phyloP scores from a whole-genome alignment of 2,329 filamentous ascomycete genomes.

The Cercospora berteroae region DNA sequence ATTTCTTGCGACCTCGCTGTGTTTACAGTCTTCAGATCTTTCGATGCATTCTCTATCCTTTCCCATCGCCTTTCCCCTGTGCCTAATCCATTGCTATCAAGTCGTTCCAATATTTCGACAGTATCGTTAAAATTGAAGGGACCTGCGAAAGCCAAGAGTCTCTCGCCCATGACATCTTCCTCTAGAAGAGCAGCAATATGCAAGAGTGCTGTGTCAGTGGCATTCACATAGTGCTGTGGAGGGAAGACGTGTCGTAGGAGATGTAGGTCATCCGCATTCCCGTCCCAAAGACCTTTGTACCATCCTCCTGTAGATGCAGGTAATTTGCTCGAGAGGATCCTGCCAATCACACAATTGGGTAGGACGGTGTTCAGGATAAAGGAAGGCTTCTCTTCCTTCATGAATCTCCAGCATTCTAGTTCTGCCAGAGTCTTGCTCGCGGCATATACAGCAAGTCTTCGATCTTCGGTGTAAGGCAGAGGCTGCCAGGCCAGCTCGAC shows the following conservation, averaged over 20 bases:
- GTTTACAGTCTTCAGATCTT: conserved; percentile 8
- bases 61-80: neutral
- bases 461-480: neutral
- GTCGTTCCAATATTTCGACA: neutral
- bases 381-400: neutral
- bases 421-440: neutral
- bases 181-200: conserved; percentile 8
- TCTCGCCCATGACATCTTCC: neutral
- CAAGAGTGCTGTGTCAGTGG: neutral
- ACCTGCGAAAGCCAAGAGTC: conserved; percentile 1
- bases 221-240: conserved; percentile 7
- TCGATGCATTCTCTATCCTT: neutral
- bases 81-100: neutral
- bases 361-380: conserved; percentile 6
- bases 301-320: neutral
- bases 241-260: neutral
- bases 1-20: neutral
- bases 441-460: neutral
- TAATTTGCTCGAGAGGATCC: neutral
- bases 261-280: neutral
- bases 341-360: conserved; percentile 1
- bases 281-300: neutral
- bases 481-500: neutral
- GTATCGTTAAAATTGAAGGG: neutral
- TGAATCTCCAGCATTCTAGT: neutral